Base-by-base conservation (phyloP, 1,139 yeast species). In the Suhomyces ambrosiae region DNA sequence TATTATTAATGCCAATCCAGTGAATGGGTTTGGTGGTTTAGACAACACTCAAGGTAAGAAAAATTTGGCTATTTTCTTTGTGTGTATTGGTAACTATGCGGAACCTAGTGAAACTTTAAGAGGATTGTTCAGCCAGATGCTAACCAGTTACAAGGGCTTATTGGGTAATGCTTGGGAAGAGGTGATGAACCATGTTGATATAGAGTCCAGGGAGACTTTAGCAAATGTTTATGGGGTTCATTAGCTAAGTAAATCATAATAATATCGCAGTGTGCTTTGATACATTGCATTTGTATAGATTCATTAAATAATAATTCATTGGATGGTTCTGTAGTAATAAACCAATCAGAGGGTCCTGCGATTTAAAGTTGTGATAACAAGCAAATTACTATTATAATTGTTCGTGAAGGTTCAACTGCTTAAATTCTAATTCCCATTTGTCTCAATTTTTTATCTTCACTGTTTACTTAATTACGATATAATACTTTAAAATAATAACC, bases 1-100 rank as follows among this genome's bases (percentile, higher is more conserved):
- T 41, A 72, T 79, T 27, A 71, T 87, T n/a, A 68, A 74, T 31
- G 62, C 66, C 15, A 83, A 85, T 54, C 95, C 96, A 1, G 74
- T 76, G 31, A 56, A 57, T 19, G 86, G 83, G 0, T 65, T 87
- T 37, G 77, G 79, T 1, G 75, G 74, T 2, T 57, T 71, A 32
- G 60, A 71, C 11, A 73, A 65, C 42, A 67, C 63, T 35, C 71
- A 71, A 36, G 76, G 77, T 5, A 68, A 65, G 40, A 66, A 66
- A 49, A 68, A 74, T 33, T 66, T 86, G 41, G 70, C 79, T 23
- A 64, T 71, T 30, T 80, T 87, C 45, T 61, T 86, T 27, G 77
- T 77, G 35, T 77, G 89, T 40, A 74, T 87, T 37, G 87, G 83
- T 0, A 68, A 69, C 48, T 87, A 86, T 56, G 55, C 60, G 22